Base-by-base conservation (phyloP, 164 flowering plant genomes). In the Tinospora cordifolia region DNA sequence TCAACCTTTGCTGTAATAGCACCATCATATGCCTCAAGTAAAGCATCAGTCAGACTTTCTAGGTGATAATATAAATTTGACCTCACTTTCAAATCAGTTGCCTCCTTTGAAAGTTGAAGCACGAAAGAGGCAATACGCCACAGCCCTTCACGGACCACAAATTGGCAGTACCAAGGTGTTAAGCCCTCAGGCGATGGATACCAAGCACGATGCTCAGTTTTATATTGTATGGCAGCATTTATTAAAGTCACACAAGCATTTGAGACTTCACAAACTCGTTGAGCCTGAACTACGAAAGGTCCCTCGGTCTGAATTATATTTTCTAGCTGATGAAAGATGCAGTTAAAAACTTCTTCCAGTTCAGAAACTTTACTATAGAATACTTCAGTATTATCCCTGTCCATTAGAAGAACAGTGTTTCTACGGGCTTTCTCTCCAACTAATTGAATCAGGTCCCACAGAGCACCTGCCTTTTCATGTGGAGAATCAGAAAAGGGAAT, bases 341-440 rank as follows among this genome's bases (percentile, higher is more conserved):
- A 88, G 75, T 80, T 46, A 79, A 88, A 94, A 25, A 90, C 75
- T 78, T 89, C 89, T 74, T 90, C 89, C 39, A 92, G 82, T 59
- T 87, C 88, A 76, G 99, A 94, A 74, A 94, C 96, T 77, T 87
- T 94, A 72, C 96, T 94, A 78, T 87, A 94, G 74, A 94, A 94
- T 40, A 94, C 97, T 83, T 94, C 98, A 64, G 90, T 91, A 83
- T 92, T 92, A 71, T 94, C 99, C 69, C 99, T 87, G 78, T 94
- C 99, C 97, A 94, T 90, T 70, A 94, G 77, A 79, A 94, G 98
- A 74, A 92, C 96, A 68, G 91, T 86, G 74, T 82, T 88, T 64
- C 88, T 78, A 8, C 96, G 91, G 62, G 89, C 86, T 79, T 80
- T 84, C 79, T 92, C 98, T 41, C 99, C 98, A 77, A 89, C 94